Conservation (phyloP, 352 stramenopile genomes). For the Achlya hypogyna region DNA sequence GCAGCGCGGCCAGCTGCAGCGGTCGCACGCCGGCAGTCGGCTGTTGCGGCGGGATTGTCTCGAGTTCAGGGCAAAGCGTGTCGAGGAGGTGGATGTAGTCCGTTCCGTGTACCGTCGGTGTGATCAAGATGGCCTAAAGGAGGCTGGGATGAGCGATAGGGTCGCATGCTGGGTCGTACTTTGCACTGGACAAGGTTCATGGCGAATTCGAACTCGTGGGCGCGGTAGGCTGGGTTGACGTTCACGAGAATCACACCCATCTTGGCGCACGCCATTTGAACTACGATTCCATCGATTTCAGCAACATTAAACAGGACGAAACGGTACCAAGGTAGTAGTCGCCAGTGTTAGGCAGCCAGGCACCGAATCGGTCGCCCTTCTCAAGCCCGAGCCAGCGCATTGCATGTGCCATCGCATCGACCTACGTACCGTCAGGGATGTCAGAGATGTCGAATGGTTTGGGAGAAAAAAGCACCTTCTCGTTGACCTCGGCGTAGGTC, state of each 20-base stretch:
- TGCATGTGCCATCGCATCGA: constrained; percentile 3
- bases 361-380: constrained; percentile 13
- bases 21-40: not conserved
- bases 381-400: constrained; percentile 11
- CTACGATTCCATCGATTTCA: not conserved
- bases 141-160: not conserved
- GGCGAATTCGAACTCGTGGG: constrained; percentile 20
- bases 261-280: constrained; percentile 17
- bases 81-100: constrained; percentile 16
- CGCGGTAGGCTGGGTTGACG: constrained; percentile 21
- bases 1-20: not conserved
- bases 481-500: constrained; percentile 17
- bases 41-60: not conserved
- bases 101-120: constrained; percentile 4
- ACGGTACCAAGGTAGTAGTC: constrained; percentile 19
- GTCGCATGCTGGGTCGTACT: not conserved
- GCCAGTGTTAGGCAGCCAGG: constrained; percentile 18
- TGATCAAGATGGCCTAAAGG: constrained; percentile 14
- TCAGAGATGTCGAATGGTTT: too few species aligned
- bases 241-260: constrained; percentile 19
- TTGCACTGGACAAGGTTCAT: constrained; percentile 21
- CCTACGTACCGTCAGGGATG: too few species aligned
- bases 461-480: constrained; percentile 1
- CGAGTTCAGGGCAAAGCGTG: not conserved
- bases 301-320: not conserved